Evolutionary conservation across 192 early-diverging fungal genomes (phyloP), one percentile per base, ranked within the genome.

Genomic region (Thoreauomyces humboldtii): DNA sequence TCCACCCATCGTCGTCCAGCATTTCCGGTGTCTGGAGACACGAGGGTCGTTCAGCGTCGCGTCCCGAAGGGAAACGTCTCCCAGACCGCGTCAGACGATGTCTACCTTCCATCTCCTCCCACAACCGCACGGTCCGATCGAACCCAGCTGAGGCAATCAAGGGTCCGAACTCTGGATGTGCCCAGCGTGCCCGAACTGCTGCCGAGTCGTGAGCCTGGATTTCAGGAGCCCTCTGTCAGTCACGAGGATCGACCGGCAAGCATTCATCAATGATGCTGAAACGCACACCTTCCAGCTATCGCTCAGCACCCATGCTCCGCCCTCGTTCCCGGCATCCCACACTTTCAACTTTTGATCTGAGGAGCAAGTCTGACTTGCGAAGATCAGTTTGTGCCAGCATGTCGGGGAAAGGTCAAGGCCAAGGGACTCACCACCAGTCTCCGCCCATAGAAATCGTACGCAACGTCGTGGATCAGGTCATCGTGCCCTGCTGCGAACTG

Each of bases 101-200:
- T 12, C 38, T 17, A 41, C 11, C 43, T 17, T 88, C 86, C 52
- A 77, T 83, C 75, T 98, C 93, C 64, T 95, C 92, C 93, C 93
- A 98, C 31, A 98, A 89, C 64, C 84, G 84, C 15, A 95, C 88
- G 9, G 86, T 89, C 41, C 92, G 82, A 72, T 98, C 96, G 67
- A 95, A 92, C 42, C 92, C 94, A 60, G 92, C 94, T 14, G 88
- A 87, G 1, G 94, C 94, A 42, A 98, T 74, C 7, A 96, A 78
- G 65, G 91, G 89, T 2, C 94, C 94, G 76, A 89, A 96, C 70
- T 96, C 96, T n/a, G 96, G 94, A 78, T 94, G 92, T n/a, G 91
- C 90, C 92, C 92, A 98, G 46, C 83, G 78, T n/a, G 91, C 86
- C 67, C 87, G 89, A 14, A 94, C 68, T 21, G 96, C 83, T 1